These are phyloP conservation scores for Calocera viscosa DNA, from an alignment of 768 basidiomycete genomes.

Conservation along the genomic window DNA sequence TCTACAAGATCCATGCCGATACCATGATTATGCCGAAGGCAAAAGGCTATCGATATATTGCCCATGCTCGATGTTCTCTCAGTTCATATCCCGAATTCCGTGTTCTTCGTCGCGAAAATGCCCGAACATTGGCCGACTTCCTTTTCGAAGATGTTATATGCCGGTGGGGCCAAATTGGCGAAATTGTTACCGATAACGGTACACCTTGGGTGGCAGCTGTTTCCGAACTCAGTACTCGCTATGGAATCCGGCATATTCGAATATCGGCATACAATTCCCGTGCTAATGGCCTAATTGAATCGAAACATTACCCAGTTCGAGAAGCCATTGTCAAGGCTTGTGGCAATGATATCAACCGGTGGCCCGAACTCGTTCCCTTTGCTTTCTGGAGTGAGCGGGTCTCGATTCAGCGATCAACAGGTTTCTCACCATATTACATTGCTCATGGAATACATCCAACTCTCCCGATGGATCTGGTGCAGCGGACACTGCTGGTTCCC, in stretches of 20 bases:
- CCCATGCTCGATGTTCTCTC: constrained; percentile 29
- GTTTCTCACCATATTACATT: constrained; percentile 26
- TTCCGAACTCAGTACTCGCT: constrained; percentile 20
- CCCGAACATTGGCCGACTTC: constrained; percentile 22
- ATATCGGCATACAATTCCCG: constrained; percentile 35
- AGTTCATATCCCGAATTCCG: constrained; percentile 27
- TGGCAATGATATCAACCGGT: constrained; percentile 25
- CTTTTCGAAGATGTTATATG: constrained; percentile 31
- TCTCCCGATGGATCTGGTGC: no score
- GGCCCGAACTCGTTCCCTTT: constrained; percentile 24
- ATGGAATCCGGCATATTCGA: constrained; percentile 30
- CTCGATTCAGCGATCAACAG: constrained; percentile 23
- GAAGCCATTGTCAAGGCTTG: constrained; percentile 29
- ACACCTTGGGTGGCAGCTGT: constrained; percentile 24
- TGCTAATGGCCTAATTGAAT: constrained; percentile 33
- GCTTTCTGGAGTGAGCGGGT: constrained; percentile 23
- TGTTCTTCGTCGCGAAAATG: constrained; percentile 25
- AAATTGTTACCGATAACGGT: constrained; percentile 37
- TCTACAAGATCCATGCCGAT: constrained; percentile 31
- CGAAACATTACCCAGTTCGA: constrained; percentile 24
- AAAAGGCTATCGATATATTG: constrained; percentile 26
- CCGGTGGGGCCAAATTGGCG: constrained; percentile 30
- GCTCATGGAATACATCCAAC: constrained; percentile 1
- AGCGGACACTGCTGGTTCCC: no score
- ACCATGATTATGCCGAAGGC: constrained; percentile 32